A percentile compares a stretch with the other conserved stretches of the same genome.
Evolutionary conservation across 176 grass and related monocot species (phyloP).

Genomic region (Rhipidocladum racemiflorum): DNA sequence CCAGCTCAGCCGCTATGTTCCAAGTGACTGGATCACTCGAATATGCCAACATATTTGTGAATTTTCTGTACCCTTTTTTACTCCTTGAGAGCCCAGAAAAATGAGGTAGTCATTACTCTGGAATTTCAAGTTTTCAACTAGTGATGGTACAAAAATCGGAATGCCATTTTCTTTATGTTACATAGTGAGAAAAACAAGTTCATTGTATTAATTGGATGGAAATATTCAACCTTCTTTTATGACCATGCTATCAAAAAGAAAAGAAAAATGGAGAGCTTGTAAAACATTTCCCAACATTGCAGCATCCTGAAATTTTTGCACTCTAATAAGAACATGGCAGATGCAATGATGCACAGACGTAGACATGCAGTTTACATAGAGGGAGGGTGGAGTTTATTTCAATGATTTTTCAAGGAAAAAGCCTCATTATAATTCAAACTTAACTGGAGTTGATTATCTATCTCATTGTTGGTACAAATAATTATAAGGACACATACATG

Average conservation of each 20-base stretch:
- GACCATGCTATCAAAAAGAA: not conserved
- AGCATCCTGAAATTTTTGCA: not conserved
- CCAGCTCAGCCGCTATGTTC: not conserved
- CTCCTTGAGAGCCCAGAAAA: not conserved
- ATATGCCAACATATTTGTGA: not conserved
- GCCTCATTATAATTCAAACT: not conserved
- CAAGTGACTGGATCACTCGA: not conserved
- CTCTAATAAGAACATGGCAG: not conserved
- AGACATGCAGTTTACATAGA: not conserved
- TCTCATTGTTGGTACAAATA: conserved; percentile 18
- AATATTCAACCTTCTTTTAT: not conserved
- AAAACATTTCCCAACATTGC: not conserved
- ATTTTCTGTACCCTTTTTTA: not conserved
- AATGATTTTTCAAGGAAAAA: not conserved
- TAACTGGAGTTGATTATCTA: not conserved
- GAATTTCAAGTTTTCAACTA: conserved; percentile 6
- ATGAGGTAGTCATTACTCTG: not conserved
- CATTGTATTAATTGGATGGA: not conserved
- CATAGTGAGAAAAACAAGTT: not conserved
- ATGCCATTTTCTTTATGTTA: not conserved
- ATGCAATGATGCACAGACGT: not conserved
- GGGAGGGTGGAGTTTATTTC: not conserved
- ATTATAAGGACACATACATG: not conserved
- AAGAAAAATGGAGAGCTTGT: not conserved
- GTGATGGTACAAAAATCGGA: not conserved